Conservation (phyloP, 768 basidiomycete genomes). For the Leccinum broughii region DNA sequence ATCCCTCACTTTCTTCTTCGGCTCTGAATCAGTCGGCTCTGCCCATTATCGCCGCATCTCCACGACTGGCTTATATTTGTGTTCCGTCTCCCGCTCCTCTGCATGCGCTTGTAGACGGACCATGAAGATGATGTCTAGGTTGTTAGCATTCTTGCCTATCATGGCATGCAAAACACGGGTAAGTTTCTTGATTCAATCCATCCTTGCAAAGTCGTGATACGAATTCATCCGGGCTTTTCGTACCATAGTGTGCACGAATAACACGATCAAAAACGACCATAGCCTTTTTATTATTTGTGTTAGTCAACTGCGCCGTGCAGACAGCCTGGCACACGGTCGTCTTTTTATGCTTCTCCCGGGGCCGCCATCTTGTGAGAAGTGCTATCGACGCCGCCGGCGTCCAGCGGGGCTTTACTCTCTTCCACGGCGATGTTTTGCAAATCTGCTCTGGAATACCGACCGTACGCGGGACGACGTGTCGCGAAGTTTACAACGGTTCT, state of each 20-base stretch:
- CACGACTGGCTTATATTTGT: not conserved
- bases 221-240: not conserved
- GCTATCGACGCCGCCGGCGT: conserved; percentile 35
- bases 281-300: conserved; percentile 47
- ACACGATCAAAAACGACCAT: conserved; percentile 51
- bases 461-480: conserved; percentile 25
- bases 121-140: not conserved
- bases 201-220: not conserved
- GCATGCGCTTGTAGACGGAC: conserved; percentile 15
- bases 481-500: conserved; percentile 17
- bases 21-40: not conserved
- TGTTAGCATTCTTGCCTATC: not conserved
- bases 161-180: conserved; percentile 15
- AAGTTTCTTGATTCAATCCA: not conserved
- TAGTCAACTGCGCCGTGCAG: conserved; percentile 43
- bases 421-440: conserved; percentile 19
- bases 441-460: conserved; percentile 44
- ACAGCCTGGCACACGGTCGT: conserved; percentile 41
- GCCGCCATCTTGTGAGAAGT: conserved; percentile 33
- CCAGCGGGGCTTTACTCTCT: conserved; percentile 22
- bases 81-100: not conserved
- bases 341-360: conserved; percentile 38
- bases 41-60: not conserved
- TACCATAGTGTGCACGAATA: conserved; percentile 45
- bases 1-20: not conserved